phyloP scores from a whole-genome alignment of 1,139 yeast genomes.

The Candida frijolesensis region DNA sequence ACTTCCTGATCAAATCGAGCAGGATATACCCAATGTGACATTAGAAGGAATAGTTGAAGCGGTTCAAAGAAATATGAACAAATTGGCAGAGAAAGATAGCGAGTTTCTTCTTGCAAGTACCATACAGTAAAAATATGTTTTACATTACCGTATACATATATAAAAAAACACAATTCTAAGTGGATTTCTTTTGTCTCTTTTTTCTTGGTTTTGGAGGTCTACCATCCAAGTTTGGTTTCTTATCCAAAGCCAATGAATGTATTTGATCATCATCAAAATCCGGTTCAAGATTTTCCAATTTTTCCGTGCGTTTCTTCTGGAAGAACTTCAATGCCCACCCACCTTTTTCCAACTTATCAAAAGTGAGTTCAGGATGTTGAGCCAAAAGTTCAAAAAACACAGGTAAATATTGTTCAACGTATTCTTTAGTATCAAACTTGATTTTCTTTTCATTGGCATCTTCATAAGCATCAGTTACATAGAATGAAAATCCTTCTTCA shows the following conservation, averaged over 20 bases:
- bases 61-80: conserved; percentile 34
- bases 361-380: conserved; percentile 13
- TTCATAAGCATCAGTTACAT: conserved; percentile 30
- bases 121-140: conserved; percentile 19
- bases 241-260: conserved; percentile 7
- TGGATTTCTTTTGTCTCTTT: conserved; percentile 9
- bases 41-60: conserved; percentile 33
- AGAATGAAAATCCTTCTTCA: conserved; percentile 46
- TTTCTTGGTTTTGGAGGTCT: conserved; percentile 1
- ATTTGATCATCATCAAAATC: conserved; percentile 21
- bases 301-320: conserved; percentile 26
- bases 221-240: conserved; percentile 8
- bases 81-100: conserved; percentile 15
- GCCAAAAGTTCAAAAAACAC: conserved; percentile 21
- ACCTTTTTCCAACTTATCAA: conserved; percentile 34
- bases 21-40: neutral
- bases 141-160: conserved; percentile 16
- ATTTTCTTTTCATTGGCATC: conserved; percentile 30
- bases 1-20: neutral
- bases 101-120: conserved; percentile 24
- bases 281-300: conserved; percentile 26
- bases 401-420: conserved; percentile 36
- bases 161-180: neutral
- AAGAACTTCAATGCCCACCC: conserved; percentile 42
- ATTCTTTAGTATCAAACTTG: conserved; percentile 47